Base-by-base conservation (phyloP, 768 basidiomycete genomes). In the Suillus paluster region DNA sequence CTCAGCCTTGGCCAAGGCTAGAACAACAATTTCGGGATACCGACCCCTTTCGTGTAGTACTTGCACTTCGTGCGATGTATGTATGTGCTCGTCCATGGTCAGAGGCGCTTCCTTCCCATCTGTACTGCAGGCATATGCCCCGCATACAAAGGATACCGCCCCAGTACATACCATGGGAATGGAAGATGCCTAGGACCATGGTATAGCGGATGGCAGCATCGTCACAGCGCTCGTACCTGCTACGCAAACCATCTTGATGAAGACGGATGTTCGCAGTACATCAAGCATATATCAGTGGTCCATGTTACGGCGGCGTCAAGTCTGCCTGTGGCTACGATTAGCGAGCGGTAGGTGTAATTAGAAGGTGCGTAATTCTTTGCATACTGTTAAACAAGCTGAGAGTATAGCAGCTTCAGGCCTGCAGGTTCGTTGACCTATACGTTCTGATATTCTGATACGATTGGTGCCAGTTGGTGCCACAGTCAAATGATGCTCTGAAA, bases 101-200 rank as follows among this genome's bases (percentile, higher is more conserved):
- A 67, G 72, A 49, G 66, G 71, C 63, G 60, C 77, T 75, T 79
- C 75, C 63, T 65, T 73, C 72, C 72, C 76, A 75, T 73, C 44
- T 76, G 74, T 75, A 70, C 73, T 71, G 68, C 64, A 66, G 66
- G 61, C 64, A 66, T 67, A 71, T 60, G 68, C 75, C 69, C 68
- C 67, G 67, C 60, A 70, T 70, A 68, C 67, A 67, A 71, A 68
- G 70, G 65, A 60, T 48, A 68, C 54, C 64, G 66, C 66, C 41
- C 64, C 66, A 75, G 79, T 78, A 79, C 78, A 80, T 83, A 83
- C 81, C 81, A 83, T 83, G 81, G 80, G 81, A 83, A 83, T 83
- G 81, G 80, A 83, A 83, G 79, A 82, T 76, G 77, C 72, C 71
- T 68, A 73, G 68, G 78, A 77, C 77, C 77, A 79, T 74, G 70